Conservation (phyloP, 2,329 filamentous ascomycete genomes). For the Beauveria sp. region DNA sequence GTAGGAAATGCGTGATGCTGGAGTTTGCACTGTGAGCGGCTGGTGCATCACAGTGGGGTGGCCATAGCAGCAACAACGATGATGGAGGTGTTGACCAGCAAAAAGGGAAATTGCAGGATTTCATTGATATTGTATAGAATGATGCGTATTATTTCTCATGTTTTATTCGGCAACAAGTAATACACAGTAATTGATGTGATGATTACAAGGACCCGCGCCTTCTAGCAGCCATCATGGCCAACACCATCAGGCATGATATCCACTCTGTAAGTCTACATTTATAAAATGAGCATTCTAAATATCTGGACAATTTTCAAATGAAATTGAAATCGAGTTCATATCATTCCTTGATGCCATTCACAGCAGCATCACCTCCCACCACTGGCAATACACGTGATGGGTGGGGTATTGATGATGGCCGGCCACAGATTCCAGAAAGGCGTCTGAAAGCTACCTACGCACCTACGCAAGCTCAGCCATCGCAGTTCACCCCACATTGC, state of each 20-base stretch:
- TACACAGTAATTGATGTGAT: background rate
- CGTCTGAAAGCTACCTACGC: background rate
- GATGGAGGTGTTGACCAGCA: background rate
- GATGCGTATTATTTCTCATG: background rate
- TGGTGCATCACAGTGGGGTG: background rate
- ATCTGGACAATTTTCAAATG: background rate
- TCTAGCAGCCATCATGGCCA: background rate
- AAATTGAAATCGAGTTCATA: background rate
- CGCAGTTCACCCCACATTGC: slow-evolving; percentile 11
- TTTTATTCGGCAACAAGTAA: background rate
- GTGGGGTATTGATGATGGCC: slow-evolving; percentile 2
- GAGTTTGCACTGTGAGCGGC: background rate
- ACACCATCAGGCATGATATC: background rate
- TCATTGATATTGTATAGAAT: background rate
- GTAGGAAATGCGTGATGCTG: background rate
- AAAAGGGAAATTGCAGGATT: background rate
- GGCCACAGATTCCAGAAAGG: background rate
- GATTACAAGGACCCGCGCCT: background rate
- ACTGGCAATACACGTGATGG: background rate
- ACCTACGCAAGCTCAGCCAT: slow-evolving; percentile 12
- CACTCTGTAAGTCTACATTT: too few species aligned
- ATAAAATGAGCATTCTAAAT: too few species aligned
- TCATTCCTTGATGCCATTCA: background rate
- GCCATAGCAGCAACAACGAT: background rate
- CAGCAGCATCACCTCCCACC: background rate